Percentiles rank a stretch among this genome's conserved stretches.
Conservation (phyloP, 495 filamentous ascomycete genomes). For the Clohesyomyces aquaticus region DNA sequence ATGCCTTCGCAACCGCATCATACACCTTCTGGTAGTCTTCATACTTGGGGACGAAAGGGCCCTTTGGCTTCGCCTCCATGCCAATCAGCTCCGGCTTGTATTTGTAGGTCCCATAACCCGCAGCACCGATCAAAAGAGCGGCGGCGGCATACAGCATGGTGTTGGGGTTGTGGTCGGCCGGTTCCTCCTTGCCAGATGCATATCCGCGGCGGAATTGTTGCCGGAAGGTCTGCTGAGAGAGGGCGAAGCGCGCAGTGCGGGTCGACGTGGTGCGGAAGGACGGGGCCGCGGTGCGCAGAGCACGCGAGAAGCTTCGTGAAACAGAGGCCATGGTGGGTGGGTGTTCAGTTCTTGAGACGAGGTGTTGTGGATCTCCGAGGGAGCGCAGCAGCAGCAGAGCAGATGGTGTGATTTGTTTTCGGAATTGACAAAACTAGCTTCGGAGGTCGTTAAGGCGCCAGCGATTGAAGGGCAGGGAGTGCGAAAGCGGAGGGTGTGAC, state of each 20-base stretch:
- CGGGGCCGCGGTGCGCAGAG: slow-evolving; percentile 36
- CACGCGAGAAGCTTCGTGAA: slow-evolving; percentile 32
- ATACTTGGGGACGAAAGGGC: slow-evolving; percentile 71
- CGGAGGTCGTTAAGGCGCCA: not conserved
- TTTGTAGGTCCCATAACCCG: slow-evolving; percentile 70
- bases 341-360: not conserved
- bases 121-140: slow-evolving; percentile 64
- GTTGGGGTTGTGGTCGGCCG: slow-evolving; percentile 21
- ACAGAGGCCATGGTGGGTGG: slow-evolving; percentile 30
- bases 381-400: too few relatives aligned
- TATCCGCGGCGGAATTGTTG: slow-evolving; percentile 34
- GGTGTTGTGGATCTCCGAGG: not conserved
- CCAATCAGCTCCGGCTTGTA: slow-evolving; percentile 53
- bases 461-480: not conserved
- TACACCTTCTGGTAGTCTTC: slow-evolving; percentile 97
- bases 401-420: slow-evolving; percentile 18
- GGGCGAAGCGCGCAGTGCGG: slow-evolving; percentile 25
- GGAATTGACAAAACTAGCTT: not conserved
- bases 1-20: slow-evolving; percentile 74
- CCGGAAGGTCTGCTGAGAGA: slow-evolving; percentile 23
- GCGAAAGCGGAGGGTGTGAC: not conserved
- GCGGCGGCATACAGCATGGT: slow-evolving; percentile 56
- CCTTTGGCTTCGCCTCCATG: slow-evolving; percentile 37
- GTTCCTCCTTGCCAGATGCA: slow-evolving; percentile 18
- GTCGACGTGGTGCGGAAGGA: slow-evolving; percentile 23